phyloP scores from a whole-genome alignment of 371 early-diverging fungal species.

The Saksenaea oblongispora region DNA sequence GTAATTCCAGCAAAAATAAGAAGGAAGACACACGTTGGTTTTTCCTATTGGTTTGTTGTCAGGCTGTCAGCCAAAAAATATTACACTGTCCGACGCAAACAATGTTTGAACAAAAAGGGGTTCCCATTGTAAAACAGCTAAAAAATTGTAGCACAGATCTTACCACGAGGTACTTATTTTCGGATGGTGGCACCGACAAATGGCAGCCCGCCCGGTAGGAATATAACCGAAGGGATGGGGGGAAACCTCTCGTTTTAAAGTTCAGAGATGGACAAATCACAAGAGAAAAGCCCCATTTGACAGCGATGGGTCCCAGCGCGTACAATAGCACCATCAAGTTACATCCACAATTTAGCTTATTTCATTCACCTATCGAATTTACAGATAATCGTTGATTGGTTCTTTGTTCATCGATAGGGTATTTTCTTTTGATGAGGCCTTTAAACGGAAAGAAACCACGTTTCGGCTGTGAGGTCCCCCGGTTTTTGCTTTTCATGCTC shows the following conservation, averaged over 20 bases:
- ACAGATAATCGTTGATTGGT: too few species aligned
- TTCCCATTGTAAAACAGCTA: background rate
- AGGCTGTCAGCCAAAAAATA: background rate
- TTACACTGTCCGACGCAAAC: background rate
- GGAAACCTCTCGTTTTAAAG: background rate
- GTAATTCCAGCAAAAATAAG: background rate
- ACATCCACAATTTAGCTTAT: too few species aligned
- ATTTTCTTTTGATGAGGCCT: background rate
- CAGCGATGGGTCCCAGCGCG: background rate
- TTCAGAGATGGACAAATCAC: background rate
- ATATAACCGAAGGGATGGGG: background rate
- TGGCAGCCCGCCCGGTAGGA: background rate
- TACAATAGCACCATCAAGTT: too few species aligned
- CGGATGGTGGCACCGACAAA: background rate
- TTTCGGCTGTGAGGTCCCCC: conserved; percentile 2
- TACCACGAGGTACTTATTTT: conserved; percentile 3
- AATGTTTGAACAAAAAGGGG: background rate
- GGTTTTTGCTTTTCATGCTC: background rate
- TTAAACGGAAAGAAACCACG: background rate
- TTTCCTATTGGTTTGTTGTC: background rate
- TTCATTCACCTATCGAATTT: too few species aligned
- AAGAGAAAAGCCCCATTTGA: background rate
- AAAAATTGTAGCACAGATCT: background rate
- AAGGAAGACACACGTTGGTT: background rate
- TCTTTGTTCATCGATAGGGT: too few species aligned